Conservation (phyloP, 495 filamentous ascomycete genomes). For the Glutinoglossum americanum region DNA sequence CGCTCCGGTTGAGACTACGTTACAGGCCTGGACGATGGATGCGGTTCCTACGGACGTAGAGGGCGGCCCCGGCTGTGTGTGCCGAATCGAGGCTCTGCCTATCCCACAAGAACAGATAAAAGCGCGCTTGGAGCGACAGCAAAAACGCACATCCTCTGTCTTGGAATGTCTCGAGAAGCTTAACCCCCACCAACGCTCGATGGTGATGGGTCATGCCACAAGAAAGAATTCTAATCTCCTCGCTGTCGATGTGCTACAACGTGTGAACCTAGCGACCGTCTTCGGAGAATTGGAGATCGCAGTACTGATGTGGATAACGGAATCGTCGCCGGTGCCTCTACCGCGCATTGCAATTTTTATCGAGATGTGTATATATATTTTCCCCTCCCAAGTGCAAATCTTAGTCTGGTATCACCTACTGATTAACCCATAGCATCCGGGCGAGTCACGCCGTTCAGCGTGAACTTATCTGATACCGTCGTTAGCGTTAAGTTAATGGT, state of each 20-base stretch:
- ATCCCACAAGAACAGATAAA: background rate
- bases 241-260: background rate
- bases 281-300: background rate
- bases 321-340: background rate
- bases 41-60: background rate
- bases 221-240: background rate
- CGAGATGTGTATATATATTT: background rate
- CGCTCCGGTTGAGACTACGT: background rate
- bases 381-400: too few relatives aligned
- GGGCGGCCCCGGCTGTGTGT: background rate
- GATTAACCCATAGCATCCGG: background rate
- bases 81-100: background rate
- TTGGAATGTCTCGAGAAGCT: background rate
- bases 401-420: background rate
- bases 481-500: background rate
- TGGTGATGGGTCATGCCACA: background rate
- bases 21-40: background rate
- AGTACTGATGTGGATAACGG: background rate
- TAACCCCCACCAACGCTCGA: background rate
- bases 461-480: background rate
- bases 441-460: background rate
- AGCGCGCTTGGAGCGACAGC: background rate
- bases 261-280: background rate
- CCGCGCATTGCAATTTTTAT: background rate
- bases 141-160: background rate